Percentiles rank a stretch among this genome's conserved stretches.
Evolutionary conservation across 257 asterid genomes (phyloP).

Genomic region (Nicotiana otophora): DNA sequence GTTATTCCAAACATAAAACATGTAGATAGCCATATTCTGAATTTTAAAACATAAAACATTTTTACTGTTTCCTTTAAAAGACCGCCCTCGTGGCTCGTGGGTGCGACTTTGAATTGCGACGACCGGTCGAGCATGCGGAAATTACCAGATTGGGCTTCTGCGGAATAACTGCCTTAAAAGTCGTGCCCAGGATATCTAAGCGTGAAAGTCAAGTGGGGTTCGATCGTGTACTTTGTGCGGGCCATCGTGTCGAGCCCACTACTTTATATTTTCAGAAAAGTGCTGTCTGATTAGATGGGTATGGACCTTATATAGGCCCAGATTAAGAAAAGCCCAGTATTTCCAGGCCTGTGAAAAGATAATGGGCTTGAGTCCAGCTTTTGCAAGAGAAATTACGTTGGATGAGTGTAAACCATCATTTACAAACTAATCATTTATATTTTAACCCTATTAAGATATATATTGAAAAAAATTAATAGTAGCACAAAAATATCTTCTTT

Average conservation of each 20-base stretch:
- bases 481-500: no score
- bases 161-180: slow-evolving; percentile 29
- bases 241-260: not conserved
- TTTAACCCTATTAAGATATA: no score
- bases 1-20: not conserved
- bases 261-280: not conserved
- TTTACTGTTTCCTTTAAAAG: not conserved
- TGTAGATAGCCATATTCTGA: not conserved
- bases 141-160: slow-evolving; percentile 35
- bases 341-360: not conserved
- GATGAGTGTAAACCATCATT: no score
- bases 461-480: no score
- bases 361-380: not conserved
- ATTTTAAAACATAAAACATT: not conserved
- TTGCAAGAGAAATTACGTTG: no score
- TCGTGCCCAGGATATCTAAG: slow-evolving; percentile 23
- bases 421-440: no score
- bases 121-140: slow-evolving; percentile 14
- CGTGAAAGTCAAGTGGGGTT: not conserved
- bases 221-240: not conserved
- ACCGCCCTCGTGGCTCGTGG: slow-evolving; percentile 44
- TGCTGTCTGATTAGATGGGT: not conserved
- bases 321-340: not conserved
- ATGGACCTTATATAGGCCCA: not conserved
- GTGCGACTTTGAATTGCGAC: slow-evolving; percentile 17